These are phyloP conservation scores for Butyriboletus loyo DNA, from an alignment of 768 basidiomycete species.

Conservation along the genomic window DNA sequence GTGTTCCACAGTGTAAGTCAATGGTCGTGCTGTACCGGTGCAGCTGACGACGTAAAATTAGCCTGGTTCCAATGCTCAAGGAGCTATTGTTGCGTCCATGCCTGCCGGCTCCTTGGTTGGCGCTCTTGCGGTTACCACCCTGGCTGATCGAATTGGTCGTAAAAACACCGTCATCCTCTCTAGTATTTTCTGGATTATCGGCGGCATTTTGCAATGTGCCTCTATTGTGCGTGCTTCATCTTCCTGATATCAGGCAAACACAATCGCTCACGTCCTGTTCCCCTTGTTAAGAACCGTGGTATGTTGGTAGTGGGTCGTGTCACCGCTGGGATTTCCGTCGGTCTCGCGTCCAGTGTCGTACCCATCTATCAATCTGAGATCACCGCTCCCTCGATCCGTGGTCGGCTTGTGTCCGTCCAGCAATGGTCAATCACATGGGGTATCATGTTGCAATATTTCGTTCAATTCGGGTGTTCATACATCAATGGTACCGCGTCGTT, in stretches of 20 bases:
- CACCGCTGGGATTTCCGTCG: constrained; percentile 66
- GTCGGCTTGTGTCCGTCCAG: constrained; percentile 71
- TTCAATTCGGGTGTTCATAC: constrained; percentile 68
- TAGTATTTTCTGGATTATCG: constrained; percentile 70
- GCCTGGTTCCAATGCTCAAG: constrained; percentile 57
- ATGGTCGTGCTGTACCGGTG: background rate
- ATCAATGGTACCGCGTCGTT: constrained; percentile 69
- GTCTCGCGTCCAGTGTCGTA: constrained; percentile 62
- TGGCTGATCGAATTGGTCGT: constrained; percentile 65
- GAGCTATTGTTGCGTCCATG: constrained; percentile 77
- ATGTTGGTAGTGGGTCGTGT: constrained; percentile 74
- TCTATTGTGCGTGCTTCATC: constrained; percentile 34
- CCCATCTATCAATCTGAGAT: constrained; percentile 77
- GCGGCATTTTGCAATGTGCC: constrained; percentile 70
- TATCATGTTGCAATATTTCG: constrained; percentile 72
- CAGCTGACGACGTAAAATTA: constrained; percentile 14
- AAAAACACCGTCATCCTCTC: constrained; percentile 64
- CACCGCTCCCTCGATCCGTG: constrained; percentile 68
- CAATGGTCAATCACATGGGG: constrained; percentile 84
- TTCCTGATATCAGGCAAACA: background rate
- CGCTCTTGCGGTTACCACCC: constrained; percentile 56
- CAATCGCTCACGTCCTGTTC: background rate
- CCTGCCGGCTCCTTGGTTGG: constrained; percentile 69
- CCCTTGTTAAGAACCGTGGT: constrained; percentile 50
- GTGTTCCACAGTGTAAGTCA: constrained; percentile 26